Evolutionary conservation across 2,329 filamentous ascomycete species (phyloP), one percentile per base, ranked within the genome.

Genomic region (Paracoccidioides brasiliensis): DNA sequence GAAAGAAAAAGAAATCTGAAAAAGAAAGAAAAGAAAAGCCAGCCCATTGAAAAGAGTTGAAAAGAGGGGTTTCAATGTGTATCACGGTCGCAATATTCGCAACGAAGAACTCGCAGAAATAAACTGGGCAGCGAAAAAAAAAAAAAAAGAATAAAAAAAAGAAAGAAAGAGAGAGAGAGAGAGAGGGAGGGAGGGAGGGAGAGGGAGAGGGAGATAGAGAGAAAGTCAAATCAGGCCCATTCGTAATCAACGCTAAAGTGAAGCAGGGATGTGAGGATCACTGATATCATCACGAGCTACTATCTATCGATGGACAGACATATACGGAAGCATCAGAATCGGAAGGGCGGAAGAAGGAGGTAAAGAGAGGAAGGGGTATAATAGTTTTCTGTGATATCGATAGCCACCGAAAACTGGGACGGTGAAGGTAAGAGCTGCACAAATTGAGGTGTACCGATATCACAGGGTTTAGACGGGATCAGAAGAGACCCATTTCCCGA

Each of bases 391-490:
- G 35, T 15, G 14, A 38, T 5, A 42, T 38, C 1, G 49, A 9
- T 10, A 51, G 7, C 48, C 12, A 35, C 3, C 38, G 43, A 54
- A 33, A 52, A 48, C 44, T 43, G 54, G 46, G 14, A 42, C 38
- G 38, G 14, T 15, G 30, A 49, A 40, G 33, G 45, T 28, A 30
- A 55, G 40, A 22, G 22, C 22, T 22, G 22, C 22, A 22, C 22
- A 22, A 22, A 22, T 22, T 22, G 22, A 22, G 22, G 22, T 22
- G 22, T 32, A 45, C 52, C 46, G 44, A 49, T 45, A 53, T 52
- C 55, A 52, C 46, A 46, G 43, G 43, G 49, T 53, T 48, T 48
- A 37, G 55, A 32, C 57, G 30, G 10, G 28, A 43, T 58, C 46
- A 49, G 54, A 58, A 58, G 40, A 28, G 45, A 28, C 51, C 51